These are phyloP conservation scores for Beauveria scarabaeidicola DNA, from an alignment of 2,329 filamentous ascomycete genomes.

Conservation along the genomic window DNA sequence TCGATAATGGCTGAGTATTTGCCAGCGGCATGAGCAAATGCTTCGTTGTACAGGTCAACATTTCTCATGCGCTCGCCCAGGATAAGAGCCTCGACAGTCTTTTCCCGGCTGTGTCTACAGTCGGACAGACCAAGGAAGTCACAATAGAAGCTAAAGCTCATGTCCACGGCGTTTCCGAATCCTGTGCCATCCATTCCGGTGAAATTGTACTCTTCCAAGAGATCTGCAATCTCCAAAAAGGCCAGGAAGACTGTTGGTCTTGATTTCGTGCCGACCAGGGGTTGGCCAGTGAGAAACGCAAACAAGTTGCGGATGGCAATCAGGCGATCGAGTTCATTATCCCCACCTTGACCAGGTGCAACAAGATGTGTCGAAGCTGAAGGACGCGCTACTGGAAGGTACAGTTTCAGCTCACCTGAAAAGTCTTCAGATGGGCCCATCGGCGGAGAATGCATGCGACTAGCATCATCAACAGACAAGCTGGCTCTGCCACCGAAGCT, in stretches of 20 bases:
- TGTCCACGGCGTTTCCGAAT: conserved; percentile 51
- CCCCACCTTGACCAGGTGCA: conserved; percentile 24
- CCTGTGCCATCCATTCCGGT: conserved; percentile 46
- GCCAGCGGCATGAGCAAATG: conserved; percentile 83
- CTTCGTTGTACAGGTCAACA: conserved; percentile 76
- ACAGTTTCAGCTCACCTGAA: conserved; percentile 39
- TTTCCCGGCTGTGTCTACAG: conserved; percentile 72
- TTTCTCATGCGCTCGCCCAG: conserved; percentile 81
- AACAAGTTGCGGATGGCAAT: conserved; percentile 57
- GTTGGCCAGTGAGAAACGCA: conserved; percentile 55
- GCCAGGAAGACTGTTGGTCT: conserved; percentile 45
- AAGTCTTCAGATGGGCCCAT: conserved; percentile 29
- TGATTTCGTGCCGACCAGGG: conserved; percentile 48
- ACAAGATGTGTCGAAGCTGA: conserved; percentile 26
- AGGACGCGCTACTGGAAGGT: conserved; percentile 41
- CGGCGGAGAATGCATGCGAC: conserved; percentile 29
- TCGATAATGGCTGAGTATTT: conserved; percentile 68
- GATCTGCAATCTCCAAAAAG: conserved; percentile 43
- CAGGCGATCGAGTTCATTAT: conserved; percentile 42
- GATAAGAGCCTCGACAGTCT: conserved; percentile 83
- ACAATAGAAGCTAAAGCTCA: conserved; percentile 66
- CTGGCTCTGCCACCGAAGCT: conserved; percentile 41
- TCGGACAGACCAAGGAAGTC: conserved; percentile 71
- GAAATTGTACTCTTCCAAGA: conserved; percentile 51
- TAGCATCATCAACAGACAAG: conserved; percentile 42